Percentiles rank a stretch among this genome's conserved stretches.
These are phyloP conservation scores for Citrus mangshanensis DNA, from an alignment of 345 rosid genomes.

Conservation along the genomic window DNA sequence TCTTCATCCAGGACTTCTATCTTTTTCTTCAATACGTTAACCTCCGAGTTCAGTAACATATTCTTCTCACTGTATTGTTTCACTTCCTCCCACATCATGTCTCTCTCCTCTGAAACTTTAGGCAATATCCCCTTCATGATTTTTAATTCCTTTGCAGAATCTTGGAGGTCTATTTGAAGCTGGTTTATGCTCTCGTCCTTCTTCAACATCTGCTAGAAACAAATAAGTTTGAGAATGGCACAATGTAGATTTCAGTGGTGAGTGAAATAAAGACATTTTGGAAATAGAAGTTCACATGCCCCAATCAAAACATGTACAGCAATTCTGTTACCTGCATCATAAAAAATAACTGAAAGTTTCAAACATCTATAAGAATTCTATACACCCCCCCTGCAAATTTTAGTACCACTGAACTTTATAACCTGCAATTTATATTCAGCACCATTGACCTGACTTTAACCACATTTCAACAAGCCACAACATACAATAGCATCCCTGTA, in stretches of 20 bases:
- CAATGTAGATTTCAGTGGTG: neutral
- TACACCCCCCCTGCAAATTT: neutral
- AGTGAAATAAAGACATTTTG: neutral
- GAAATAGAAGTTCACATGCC: neutral
- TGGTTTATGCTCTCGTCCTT: conserved; percentile 60
- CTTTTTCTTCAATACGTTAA: conserved; percentile 55
- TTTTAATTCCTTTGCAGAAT: conserved; percentile 52
- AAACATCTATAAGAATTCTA: neutral
- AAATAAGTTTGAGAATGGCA: conserved; percentile 3
- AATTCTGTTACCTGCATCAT: neutral
- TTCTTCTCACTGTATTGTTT: conserved; percentile 76
- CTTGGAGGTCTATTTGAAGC: conserved; percentile 61
- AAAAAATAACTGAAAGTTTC: neutral
- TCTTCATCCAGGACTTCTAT: conserved; percentile 76
- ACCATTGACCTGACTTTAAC: neutral
- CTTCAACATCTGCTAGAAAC: conserved; percentile 55
- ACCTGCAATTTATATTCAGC: neutral
- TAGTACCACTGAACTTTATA: neutral
- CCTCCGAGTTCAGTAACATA: conserved; percentile 81
- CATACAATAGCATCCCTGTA: neutral
- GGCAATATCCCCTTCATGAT: conserved; percentile 50
- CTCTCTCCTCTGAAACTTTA: conserved; percentile 78
- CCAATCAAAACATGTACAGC: neutral
- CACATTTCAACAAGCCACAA: neutral
- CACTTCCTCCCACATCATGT: conserved; percentile 76